Evolutionary conservation across 495 filamentous ascomycete genomes (phyloP).

Genomic region (Penicillium coprophilum): DNA sequence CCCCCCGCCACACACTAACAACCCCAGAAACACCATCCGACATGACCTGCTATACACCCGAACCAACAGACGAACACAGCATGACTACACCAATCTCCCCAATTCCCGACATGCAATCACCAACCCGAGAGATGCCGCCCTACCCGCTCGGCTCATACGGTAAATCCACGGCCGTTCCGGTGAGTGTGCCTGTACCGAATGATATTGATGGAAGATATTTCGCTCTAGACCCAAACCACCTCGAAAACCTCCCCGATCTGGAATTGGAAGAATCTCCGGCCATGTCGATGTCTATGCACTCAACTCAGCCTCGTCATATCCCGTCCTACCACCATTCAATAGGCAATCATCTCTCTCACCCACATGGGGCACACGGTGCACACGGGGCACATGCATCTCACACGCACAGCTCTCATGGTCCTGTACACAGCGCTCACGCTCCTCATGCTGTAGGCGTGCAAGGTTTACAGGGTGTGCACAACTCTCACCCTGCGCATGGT

Average conservation of each 20-base stretch:
- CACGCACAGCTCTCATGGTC: background rate
- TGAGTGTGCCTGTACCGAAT: conserved; percentile 2
- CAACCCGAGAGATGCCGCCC: conserved; percentile 28
- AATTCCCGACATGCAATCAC: conserved; percentile 31
- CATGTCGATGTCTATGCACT: conserved; percentile 20
- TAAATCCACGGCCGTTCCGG: conserved; percentile 14
- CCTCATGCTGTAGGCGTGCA: background rate
- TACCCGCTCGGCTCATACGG: conserved; percentile 24
- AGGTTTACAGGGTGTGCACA: no score
- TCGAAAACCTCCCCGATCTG: conserved; percentile 28
- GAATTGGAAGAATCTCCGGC: conserved; percentile 25
- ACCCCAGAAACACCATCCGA: conserved; percentile 42
- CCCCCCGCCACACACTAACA: conserved; percentile 3
- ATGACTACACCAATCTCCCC: conserved; percentile 36
- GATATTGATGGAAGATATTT: conserved; percentile 11
- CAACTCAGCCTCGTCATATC: conserved; percentile 9
- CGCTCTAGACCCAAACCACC: conserved; percentile 23
- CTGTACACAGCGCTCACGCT: background rate
- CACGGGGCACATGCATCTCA: background rate
- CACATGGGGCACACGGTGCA: background rate
- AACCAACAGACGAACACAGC: conserved; percentile 31
- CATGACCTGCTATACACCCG: conserved; percentile 45
- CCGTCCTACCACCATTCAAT: conserved; percentile 4
- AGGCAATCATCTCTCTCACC: conserved; percentile 1
- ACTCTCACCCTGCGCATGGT: background rate